These are phyloP conservation scores for Trypanosoma platydactyli DNA, from an alignment of 208 protist species.

Conservation along the genomic window DNA sequence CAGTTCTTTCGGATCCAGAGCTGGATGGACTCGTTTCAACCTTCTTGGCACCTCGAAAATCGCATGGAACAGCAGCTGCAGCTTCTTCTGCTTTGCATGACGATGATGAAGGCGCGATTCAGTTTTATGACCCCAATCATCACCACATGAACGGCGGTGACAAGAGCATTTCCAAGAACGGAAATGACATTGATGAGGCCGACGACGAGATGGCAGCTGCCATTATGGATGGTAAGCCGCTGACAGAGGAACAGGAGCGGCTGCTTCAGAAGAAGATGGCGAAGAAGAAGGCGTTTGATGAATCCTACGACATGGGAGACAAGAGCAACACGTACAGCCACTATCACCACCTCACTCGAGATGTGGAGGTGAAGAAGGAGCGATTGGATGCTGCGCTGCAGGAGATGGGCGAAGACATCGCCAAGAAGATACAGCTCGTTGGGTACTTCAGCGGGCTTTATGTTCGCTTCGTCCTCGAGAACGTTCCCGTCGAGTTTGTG, in stretches of 20 bases:
- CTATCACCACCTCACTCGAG: conserved; percentile 73
- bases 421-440: conserved; percentile 85
- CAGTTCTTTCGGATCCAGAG: conserved; percentile 29
- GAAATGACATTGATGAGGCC: conserved; percentile 24
- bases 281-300: conserved; percentile 91
- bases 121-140: conserved; percentile 32
- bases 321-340: conserved; percentile 79
- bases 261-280: conserved; percentile 86
- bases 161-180: conserved; percentile 11
- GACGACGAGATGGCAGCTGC: conserved; percentile 45
- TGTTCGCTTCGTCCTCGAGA: conserved; percentile 94
- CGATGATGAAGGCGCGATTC: conserved; percentile 43
- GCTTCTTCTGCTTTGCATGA: conserved; percentile 22
- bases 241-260: conserved; percentile 81
- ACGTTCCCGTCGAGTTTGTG: conserved; percentile 96
- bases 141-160: not conserved
- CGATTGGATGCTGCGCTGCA: conserved; percentile 77
- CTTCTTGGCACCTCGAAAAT: conserved; percentile 31
- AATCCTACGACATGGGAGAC: conserved; percentile 73
- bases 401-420: conserved; percentile 79
- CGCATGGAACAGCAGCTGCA: conserved; percentile 1
- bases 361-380: conserved; percentile 86
- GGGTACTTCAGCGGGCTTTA: conserved; percentile 96
- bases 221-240: conserved; percentile 41
- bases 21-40: conserved; percentile 36